These are phyloP conservation scores for Backusella psychrophila DNA, from an alignment of 192 early-diverging fungal species.

Conservation along the genomic window DNA sequence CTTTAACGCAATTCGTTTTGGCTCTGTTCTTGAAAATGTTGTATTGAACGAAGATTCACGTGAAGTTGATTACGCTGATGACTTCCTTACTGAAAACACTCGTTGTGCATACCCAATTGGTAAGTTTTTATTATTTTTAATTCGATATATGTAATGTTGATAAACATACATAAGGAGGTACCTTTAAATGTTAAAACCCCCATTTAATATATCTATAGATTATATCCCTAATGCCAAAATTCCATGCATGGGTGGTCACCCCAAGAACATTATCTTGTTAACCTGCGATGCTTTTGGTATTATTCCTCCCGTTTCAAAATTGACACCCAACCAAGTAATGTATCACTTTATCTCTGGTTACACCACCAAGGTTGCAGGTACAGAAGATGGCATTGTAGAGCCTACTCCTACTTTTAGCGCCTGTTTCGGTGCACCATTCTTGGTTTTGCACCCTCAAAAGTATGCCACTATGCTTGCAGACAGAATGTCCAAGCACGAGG, in stretches of 20 bases:
- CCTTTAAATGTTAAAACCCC: not conserved
- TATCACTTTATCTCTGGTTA: conserved; percentile 98
- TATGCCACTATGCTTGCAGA: conserved; percentile 95
- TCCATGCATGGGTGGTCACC: conserved; percentile 87
- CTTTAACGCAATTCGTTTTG: conserved; percentile 92
- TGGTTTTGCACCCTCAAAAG: conserved; percentile 92
- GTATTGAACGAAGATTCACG: conserved; percentile 72
- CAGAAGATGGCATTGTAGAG: conserved; percentile 92
- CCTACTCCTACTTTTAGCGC: conserved; percentile 90
- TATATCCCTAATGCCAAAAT: conserved; percentile 92
- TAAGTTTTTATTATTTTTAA: not conserved
- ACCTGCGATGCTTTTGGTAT: conserved; percentile 98
- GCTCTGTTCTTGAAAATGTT: conserved; percentile 94
- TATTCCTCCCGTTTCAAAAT: conserved; percentile 85
- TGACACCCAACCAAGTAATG: conserved; percentile 85
- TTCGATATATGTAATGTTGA: not conserved
- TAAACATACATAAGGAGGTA: not conserved
- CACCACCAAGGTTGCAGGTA: conserved; percentile 97
- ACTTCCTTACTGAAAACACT: conserved; percentile 89
- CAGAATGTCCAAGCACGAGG: conserved; percentile 83
- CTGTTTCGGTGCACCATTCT: conserved; percentile 92
- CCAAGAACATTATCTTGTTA: conserved; percentile 91
- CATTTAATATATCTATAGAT: conserved; percentile 38
- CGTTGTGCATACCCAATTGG: conserved; percentile 91
- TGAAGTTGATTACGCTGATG: conserved; percentile 79